phyloP scores from a whole-genome alignment of 768 basidiomycete genomes.

The Tylopilus rubrobrunneus region DNA sequence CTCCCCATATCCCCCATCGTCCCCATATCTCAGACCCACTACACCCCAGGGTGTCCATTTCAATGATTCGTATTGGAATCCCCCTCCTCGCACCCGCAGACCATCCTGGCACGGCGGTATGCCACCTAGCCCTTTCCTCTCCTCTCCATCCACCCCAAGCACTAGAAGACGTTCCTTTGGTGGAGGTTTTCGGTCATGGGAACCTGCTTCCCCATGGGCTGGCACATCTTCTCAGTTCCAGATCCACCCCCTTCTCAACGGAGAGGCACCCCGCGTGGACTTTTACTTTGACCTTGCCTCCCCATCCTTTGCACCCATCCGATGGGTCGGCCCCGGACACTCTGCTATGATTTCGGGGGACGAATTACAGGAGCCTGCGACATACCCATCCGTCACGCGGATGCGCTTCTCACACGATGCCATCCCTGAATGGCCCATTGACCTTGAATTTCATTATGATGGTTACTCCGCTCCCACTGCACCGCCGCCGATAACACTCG shows the following conservation, averaged over 20 bases:
- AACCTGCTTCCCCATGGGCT: slow-evolving; percentile 24
- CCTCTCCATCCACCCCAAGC: slow-evolving; percentile 11
- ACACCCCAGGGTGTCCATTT: slow-evolving; percentile 26
- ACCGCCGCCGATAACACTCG: slow-evolving; percentile 47
- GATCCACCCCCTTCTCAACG: slow-evolving; percentile 41
- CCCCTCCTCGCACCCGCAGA: slow-evolving; percentile 34
- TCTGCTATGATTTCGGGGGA: slow-evolving; percentile 37
- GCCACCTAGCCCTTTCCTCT: slow-evolving; percentile 24
- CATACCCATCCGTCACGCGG: slow-evolving; percentile 48
- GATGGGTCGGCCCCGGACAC: slow-evolving; percentile 37
- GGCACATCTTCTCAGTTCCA: slow-evolving; percentile 25
- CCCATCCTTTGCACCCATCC: slow-evolving; percentile 44
- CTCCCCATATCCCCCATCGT: slow-evolving; percentile 33
- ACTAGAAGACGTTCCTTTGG: slow-evolving; percentile 30
- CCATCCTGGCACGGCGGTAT: slow-evolving; percentile 42
- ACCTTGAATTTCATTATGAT: slow-evolving; percentile 39
- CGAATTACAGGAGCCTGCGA: slow-evolving; percentile 50
- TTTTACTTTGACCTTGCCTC: slow-evolving; percentile 56
- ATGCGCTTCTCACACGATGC: slow-evolving; percentile 56
- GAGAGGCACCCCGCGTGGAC: slow-evolving; percentile 40
- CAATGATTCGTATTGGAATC: slow-evolving; percentile 19
- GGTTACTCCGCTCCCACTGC: slow-evolving; percentile 20
- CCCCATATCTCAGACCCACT: slow-evolving; percentile 29
- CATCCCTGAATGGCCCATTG: slow-evolving; percentile 60
- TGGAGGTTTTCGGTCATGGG: slow-evolving; percentile 16